phyloP scores from a whole-genome alignment of 768 basidiomycete genomes.

The Pulveroboletus frians region DNA sequence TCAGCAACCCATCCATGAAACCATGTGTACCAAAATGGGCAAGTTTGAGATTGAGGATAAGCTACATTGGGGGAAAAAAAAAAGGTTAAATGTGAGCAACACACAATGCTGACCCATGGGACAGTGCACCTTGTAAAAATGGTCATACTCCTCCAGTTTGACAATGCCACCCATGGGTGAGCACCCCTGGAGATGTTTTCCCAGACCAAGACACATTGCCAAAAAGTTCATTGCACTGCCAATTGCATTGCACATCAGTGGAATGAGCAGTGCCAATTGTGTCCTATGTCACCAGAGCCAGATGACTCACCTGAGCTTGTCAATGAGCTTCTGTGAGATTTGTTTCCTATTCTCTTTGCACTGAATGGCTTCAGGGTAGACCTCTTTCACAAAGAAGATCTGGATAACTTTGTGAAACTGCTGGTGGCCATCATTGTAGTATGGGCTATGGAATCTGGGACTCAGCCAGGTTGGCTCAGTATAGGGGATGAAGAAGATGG shows the following conservation, averaged over 20 bases:
- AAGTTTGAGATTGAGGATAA: constrained; percentile 78
- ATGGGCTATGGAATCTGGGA: constrained; percentile 64
- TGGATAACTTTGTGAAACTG: constrained; percentile 73
- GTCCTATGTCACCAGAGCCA: neutral
- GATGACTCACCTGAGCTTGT: constrained; percentile 68
- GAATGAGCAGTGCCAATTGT: too few species aligned
- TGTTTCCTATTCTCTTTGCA: constrained; percentile 87
- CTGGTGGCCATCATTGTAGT: constrained; percentile 70
- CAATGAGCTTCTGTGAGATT: constrained; percentile 78
- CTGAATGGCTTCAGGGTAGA: constrained; percentile 65
- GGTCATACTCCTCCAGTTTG: constrained; percentile 83
- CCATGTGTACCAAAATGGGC: constrained; percentile 80
- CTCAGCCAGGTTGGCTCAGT: constrained; percentile 82
- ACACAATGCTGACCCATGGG: neutral
- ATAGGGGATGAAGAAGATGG: constrained; percentile 72
- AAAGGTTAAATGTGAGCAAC: neutral
- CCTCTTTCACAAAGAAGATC: constrained; percentile 69
- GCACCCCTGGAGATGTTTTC: constrained; percentile 81
- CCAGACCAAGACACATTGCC: constrained; percentile 69
- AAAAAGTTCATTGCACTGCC: constrained; percentile 58
- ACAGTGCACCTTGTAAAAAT: constrained; percentile 76
- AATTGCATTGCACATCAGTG: neutral
- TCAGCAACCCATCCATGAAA: constrained; percentile 81
- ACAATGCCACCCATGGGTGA: constrained; percentile 76
- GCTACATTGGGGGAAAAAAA: constrained; percentile 38